These are phyloP conservation scores for Albatrellus ellisii DNA, from an alignment of 768 basidiomycete species.

Conservation along the genomic window DNA sequence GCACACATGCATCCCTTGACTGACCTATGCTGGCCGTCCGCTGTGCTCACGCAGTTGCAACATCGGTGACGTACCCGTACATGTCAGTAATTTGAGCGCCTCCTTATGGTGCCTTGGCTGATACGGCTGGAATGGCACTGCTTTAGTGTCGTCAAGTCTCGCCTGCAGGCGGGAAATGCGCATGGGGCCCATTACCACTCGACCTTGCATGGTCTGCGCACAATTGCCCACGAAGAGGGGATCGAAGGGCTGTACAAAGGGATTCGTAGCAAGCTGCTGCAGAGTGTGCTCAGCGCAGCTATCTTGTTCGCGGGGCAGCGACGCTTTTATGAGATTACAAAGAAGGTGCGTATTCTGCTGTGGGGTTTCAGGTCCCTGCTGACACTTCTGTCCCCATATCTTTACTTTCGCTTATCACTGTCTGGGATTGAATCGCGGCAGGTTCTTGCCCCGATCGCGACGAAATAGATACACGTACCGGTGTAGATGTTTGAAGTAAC, in stretches of 20 bases:
- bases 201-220: constrained; percentile 60
- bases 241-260: constrained; percentile 80
- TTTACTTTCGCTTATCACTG: no score
- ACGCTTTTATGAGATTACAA: constrained; percentile 65
- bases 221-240: constrained; percentile 71
- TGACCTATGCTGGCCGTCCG: neutral
- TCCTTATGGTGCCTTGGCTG: no score
- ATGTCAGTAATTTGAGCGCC: constrained; percentile 31
- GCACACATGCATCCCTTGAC: neutral
- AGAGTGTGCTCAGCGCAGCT: constrained; percentile 87
- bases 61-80: constrained; percentile 57
- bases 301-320: constrained; percentile 88
- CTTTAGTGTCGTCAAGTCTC: constrained; percentile 57
- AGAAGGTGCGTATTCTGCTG: no score
- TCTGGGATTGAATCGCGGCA: no score
- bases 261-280: constrained; percentile 75
- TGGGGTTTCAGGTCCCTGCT: no score
- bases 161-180: constrained; percentile 64
- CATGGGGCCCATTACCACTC: constrained; percentile 62
- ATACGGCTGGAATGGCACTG: no score
- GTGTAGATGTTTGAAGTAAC: no score
- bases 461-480: no score
- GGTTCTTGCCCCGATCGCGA: no score
- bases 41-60: constrained; percentile 23
- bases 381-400: no score